These are phyloP conservation scores for Crithidia mellificae DNA, from an alignment of 208 protist species.

Conservation along the genomic window DNA sequence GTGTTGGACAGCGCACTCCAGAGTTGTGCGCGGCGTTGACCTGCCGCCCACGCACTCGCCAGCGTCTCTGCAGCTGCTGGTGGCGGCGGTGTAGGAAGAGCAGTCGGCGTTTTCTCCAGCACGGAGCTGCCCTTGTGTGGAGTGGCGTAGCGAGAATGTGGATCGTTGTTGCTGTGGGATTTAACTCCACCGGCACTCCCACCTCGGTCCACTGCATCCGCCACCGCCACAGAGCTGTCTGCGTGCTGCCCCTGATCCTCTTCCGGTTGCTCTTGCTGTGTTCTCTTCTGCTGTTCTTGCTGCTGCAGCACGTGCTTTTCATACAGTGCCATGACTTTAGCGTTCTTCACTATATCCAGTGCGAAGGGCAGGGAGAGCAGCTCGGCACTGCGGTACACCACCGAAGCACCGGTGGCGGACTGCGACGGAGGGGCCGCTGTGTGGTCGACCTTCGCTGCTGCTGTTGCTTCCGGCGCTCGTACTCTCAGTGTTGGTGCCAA, in stretches of 20 bases:
- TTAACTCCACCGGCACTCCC: too few relatives aligned
- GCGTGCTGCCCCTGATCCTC: too few relatives aligned
- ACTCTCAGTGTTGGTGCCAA: too few relatives aligned
- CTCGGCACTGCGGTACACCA: constrained; percentile 45
- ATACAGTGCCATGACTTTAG: constrained; percentile 21
- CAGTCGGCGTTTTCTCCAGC: not conserved
- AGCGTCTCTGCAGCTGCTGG: not conserved
- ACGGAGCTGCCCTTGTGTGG: not conserved
- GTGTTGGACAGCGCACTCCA: constrained; percentile 20
- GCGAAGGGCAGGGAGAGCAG: constrained; percentile 57
- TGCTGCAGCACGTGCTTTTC: constrained; percentile 27
- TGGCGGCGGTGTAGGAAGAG: not conserved
- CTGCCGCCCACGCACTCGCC: constrained; percentile 1
- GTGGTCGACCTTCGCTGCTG: too few relatives aligned
- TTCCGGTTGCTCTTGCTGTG: too few relatives aligned
- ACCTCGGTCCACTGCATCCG: too few relatives aligned
- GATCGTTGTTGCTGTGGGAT: too few relatives aligned
- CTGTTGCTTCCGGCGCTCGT: too few relatives aligned
- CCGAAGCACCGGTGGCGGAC: not conserved
- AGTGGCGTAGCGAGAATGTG: too few relatives aligned
- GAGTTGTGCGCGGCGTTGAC: constrained; percentile 15
- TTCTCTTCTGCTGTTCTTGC: too few relatives aligned
- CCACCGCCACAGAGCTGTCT: too few relatives aligned
- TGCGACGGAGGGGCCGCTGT: not conserved
- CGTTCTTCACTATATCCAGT: constrained; percentile 43